A percentile compares a stretch with the other conserved stretches of the same genome.
phyloP scores from a whole-genome alignment of 2,329 filamentous ascomycete genomes.

The Clonostachys rosea region DNA sequence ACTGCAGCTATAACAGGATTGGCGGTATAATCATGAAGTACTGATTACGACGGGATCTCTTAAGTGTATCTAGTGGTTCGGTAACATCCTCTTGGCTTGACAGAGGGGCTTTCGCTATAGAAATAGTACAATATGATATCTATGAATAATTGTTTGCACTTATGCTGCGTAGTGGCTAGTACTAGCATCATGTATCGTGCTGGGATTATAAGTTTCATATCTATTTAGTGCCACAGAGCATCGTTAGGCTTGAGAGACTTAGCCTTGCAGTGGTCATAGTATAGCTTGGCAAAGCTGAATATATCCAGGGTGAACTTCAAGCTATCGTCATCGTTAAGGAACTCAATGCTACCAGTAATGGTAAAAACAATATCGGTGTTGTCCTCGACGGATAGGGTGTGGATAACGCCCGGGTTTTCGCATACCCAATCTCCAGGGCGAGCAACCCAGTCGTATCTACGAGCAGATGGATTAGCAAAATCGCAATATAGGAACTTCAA shows the following conservation, averaged over 20 bases:
- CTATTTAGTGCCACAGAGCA: slow-evolving; percentile 6
- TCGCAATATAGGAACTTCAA: not conserved
- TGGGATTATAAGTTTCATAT: not conserved
- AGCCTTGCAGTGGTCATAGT: slow-evolving; percentile 6
- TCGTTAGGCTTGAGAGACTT: slow-evolving; percentile 7
- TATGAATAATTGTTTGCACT: too few species aligned
- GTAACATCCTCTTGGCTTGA: too few species aligned
- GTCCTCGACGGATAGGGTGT: slow-evolving; percentile 12
- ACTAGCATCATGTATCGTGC: not conserved
- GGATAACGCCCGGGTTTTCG: slow-evolving; percentile 14
- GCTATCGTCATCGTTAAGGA: slow-evolving; percentile 14
- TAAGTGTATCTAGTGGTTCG: too few species aligned
- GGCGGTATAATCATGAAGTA: too few species aligned
- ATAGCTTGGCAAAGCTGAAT: slow-evolving; percentile 12
- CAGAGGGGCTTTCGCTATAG: too few species aligned
- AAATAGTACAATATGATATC: too few species aligned
- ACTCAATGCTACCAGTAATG: slow-evolving; percentile 14
- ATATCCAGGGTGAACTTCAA: slow-evolving; percentile 12
- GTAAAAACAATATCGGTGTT: slow-evolving; percentile 15
- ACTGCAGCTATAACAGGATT: too few species aligned
- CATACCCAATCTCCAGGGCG: slow-evolving; percentile 14
- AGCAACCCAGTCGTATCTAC: slow-evolving; percentile 15
- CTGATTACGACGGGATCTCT: too few species aligned
- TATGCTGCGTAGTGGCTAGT: too few species aligned
- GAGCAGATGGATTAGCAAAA: slow-evolving; percentile 1